Evolutionary conservation across 495 filamentous ascomycete species (phyloP), one percentile per base, ranked within the genome.

Genomic region (Aspergillus funiculosus): DNA sequence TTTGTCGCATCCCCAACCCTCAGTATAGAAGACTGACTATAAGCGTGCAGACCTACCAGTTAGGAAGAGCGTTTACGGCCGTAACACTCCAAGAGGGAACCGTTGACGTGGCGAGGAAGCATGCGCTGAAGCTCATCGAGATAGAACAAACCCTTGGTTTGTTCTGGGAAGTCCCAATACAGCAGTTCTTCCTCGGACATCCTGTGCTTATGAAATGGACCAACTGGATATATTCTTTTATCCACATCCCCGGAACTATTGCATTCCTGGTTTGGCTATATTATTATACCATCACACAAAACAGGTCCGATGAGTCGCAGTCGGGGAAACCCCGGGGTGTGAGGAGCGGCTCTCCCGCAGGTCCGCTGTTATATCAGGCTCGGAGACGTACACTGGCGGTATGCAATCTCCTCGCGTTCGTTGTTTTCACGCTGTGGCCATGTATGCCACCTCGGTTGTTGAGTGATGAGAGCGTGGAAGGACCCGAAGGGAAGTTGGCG

Each of bases 241-340:
- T 90, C 51, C 85, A 89, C 60, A 89, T 90, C 43, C 86, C 85
- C 0, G 85, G 83, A 10, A 87, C 85, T 3, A 87, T 87, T 39
- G 72, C 76, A 8, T 86, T 82, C 57, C 69, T 85, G 18, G 76
- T 82, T 45, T 78, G 75, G 59, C 69, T 86, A 5, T 85, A 79
- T 59, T 81, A 85, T 60, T 78, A 78, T 52, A 85, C 80, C 24
- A 81, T 74, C 36, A 73, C 75, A 17, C 67, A 52, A 51, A 75
- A 68, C 49, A 50, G 64, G 6, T 58, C 59, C 34, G 56, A 65
- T 40, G 61, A 71, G 29, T 44, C 57, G 17, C 71, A 69, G 20
- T 43, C 53, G 0, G 67, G 64, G 26, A 69, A 67, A 35, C 56
- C 60, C 14, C 47, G 55, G 13, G 65, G 65, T 5, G 53, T 59